Base-by-base conservation (phyloP, 2,329 filamentous ascomycete species). In the Triangularia setosa region DNA sequence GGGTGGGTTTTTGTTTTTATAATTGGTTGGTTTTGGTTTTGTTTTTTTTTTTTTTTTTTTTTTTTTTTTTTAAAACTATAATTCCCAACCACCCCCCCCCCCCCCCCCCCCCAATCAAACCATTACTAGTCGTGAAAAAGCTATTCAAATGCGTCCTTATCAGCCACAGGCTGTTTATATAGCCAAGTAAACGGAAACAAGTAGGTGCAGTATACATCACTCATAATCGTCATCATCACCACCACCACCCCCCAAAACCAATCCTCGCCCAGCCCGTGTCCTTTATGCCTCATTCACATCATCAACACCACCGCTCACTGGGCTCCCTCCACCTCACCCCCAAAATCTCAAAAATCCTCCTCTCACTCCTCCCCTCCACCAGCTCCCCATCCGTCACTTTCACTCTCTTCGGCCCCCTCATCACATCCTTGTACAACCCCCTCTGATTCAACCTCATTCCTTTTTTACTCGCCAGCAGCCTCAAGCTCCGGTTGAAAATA, bases 401-500 rank as follows among this genome's bases (percentile, higher is more conserved):
- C 63, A 80, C 78, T 54, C 88, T 75, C 1, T 81, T 79, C 28
- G 76, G 78, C 0, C 85, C 87, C 48, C 87, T 80, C 74, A 91
- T 80, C 1, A 91, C 87, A 74, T 92, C 84, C 70, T 81, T 84
- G 71, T 89, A 97, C 62, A 98, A 75, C 0, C 93, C 94, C 28
- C 84, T 81, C 76, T 97, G 93, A 70, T 97, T 97, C 62, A 98
- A 74, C 59, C 90, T 79, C 91, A 96, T 93, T 0, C 87, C 86
- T 77, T 91, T 95, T 76, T 87, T 92, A 44, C 87, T 86, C 14
- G 93, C 92, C 68, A 97, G 75, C 16, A 75, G 77, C 68, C 94
- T 80, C 75, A 97, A 85, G 72, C 91, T 96, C 16, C 93, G 83
- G 75, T 97, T 97, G 79, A 97, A 97, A 33, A 97, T 90, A 73